Evolutionary conservation across 176 grass and related monocot species (phyloP).

Genomic region (Ampelocalamus luodianensis): DNA sequence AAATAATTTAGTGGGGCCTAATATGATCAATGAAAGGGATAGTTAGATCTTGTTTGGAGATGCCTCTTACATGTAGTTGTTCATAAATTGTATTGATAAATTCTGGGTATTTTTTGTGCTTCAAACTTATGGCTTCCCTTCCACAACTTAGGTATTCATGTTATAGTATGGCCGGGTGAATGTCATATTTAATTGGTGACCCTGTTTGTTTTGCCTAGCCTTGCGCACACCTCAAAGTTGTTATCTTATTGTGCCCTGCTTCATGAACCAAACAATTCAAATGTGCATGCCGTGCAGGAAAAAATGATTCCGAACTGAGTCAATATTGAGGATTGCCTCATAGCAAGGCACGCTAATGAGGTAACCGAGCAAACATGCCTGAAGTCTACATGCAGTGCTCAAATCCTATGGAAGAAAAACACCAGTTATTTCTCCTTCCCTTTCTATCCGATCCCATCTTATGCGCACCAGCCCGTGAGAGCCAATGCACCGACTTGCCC

Average conservation of each 20-base stretch:
- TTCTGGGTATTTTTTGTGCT: neutral
- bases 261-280: neutral
- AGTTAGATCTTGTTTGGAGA: neutral
- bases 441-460: neutral
- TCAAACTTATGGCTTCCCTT: neutral
- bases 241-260: neutral
- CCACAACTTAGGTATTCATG: neutral
- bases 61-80: neutral
- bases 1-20: neutral
- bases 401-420: neutral
- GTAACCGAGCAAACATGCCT: neutral
- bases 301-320: neutral
- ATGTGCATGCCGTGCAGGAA: neutral
- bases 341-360: neutral
- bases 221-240: neutral
- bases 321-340: neutral
- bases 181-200: neutral
- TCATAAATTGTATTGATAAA: neutral
- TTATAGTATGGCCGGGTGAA: neutral
- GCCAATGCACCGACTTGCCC: too few species aligned
- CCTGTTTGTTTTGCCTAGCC: neutral
- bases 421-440: neutral
- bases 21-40: neutral
- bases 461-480: too few species aligned
- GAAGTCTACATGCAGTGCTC: neutral